Percentiles rank a stretch among this genome's conserved stretches.
Conservation (phyloP, 352 stramenopile species). For the Phytopythium ostracodes region DNA sequence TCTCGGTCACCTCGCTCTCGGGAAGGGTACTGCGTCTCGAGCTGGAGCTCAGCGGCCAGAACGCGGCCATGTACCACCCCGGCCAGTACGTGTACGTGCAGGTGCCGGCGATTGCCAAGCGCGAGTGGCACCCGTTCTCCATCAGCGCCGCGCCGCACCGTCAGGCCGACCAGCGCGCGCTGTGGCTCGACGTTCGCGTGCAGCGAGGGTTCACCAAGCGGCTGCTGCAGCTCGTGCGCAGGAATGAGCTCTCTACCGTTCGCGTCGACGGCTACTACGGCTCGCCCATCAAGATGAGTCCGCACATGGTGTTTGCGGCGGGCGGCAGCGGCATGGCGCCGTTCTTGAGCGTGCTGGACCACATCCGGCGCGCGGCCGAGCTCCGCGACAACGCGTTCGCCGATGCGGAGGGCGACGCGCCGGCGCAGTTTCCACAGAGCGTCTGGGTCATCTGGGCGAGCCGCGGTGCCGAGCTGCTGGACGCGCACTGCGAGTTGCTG, state of each 20-base stretch:
- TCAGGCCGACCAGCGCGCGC: slow-evolving; percentile 14
- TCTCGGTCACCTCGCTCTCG: slow-evolving; percentile 32
- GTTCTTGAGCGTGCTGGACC: slow-evolving; percentile 62
- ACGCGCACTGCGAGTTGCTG: slow-evolving; percentile 38
- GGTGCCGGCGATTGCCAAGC: slow-evolving; percentile 39
- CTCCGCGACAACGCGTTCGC: slow-evolving; percentile 7
- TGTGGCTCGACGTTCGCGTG: slow-evolving; percentile 57
- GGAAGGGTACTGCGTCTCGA: slow-evolving; percentile 58
- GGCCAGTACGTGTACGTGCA: slow-evolving; percentile 78
- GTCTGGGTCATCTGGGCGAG: slow-evolving; percentile 56
- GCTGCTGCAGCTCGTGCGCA: slow-evolving; percentile 42
- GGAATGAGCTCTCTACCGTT: slow-evolving; percentile 34
- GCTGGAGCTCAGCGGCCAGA: slow-evolving; percentile 23
- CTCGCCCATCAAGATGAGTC: slow-evolving; percentile 34
- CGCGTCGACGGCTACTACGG: slow-evolving; percentile 75
- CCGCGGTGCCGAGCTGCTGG: slow-evolving; percentile 40
- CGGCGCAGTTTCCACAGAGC: slow-evolving; percentile 16
- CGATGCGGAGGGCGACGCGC: slow-evolving; percentile 13
- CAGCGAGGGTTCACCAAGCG: slow-evolving; percentile 54
- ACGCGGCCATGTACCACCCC: slow-evolving; percentile 3
- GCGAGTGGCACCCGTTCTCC: slow-evolving; percentile 71
- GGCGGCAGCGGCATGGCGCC: slow-evolving; percentile 72
- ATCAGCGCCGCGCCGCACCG: slow-evolving; percentile 62
- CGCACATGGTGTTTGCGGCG: slow-evolving; percentile 66
- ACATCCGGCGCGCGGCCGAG: slow-evolving; percentile 20